phyloP scores from a whole-genome alignment of 257 asterid species.

The Mitragyna speciosa region DNA sequence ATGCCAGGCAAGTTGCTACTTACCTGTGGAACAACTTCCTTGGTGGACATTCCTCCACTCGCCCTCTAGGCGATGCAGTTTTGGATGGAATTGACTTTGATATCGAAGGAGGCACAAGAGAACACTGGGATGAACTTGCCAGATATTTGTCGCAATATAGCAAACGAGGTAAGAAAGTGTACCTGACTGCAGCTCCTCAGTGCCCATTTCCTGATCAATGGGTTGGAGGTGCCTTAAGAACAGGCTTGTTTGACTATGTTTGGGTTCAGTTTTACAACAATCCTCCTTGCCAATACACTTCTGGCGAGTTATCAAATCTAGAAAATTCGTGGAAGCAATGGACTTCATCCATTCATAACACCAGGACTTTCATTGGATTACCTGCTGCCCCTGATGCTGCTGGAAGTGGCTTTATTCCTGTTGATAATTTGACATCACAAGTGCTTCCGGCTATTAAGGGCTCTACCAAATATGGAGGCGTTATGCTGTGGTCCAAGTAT shows the following conservation, averaged over 20 bases:
- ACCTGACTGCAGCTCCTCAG: constrained; percentile 58
- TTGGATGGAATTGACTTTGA: constrained; percentile 64
- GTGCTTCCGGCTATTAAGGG: constrained; percentile 60
- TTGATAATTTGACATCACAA: constrained; percentile 31
- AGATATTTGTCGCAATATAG: constrained; percentile 31
- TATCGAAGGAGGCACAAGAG: constrained; percentile 49
- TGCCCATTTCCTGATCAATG: constrained; percentile 62
- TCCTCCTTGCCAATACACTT: constrained; percentile 49
- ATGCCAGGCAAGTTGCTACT: constrained; percentile 47
- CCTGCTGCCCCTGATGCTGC: constrained; percentile 67
- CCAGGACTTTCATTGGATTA: constrained; percentile 50
- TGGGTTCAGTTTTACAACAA: constrained; percentile 67
- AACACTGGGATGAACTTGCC: constrained; percentile 58
- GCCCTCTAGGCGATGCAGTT: constrained; percentile 49
- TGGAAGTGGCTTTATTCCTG: constrained; percentile 59
- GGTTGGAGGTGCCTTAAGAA: constrained; percentile 49
- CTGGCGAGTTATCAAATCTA: constrained; percentile 31
- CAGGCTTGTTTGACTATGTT: constrained; percentile 58
- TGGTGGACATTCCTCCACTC: constrained; percentile 42
- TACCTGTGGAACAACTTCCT: constrained; percentile 55
- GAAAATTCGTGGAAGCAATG: constrained; percentile 46
- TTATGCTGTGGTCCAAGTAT: constrained; percentile 64
- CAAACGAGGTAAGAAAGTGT: constrained; percentile 45
- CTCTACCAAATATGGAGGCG: constrained; percentile 59
- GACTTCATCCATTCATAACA: constrained; percentile 44